Evolutionary conservation across 768 basidiomycete genomes (phyloP), one percentile per base, ranked within the genome.

Genomic region (Agrocybe chaxingu): DNA sequence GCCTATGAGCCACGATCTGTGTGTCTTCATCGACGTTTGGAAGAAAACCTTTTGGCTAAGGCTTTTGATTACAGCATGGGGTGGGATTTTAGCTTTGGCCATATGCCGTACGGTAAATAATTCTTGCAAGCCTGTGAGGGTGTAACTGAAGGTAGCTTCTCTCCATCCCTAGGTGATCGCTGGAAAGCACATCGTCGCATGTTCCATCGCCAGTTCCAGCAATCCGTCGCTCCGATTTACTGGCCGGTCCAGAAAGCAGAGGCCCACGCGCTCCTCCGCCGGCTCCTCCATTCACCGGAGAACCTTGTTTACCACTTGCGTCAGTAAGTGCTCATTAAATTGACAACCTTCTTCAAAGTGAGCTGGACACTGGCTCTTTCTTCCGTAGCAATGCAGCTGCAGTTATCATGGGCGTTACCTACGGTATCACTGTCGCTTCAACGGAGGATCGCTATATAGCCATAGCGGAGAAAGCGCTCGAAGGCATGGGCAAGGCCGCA

Each of bases 151-250:
- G 19, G 18, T 19, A 24, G 18, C n/a, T 18, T 9, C 16, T 3
- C 24, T 55, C 36, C 1, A 16, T n/a, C 16, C 16, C 16, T n/a
- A 80, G 79, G 78, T 33, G 75, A 77, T 29, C 68, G 68, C 18
- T 81, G 79, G 79, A 77, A 69, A 50, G 69, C 65, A 37, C 78
- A 80, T 57, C 75, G 80, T 45, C 76, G 69, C 39, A 71, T 78
- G 67, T 80, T 82, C 55, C 73, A 80, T 52, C 66, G 70, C 3
- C 74, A 78, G 57, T 81, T 82, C 49, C 73, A 74, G 33, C 73
- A 73, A 29, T 69, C 73, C 1, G 64, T 66, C 4, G 69, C 70
- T 1, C 67, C 69, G 0, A 64, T 60, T 1, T 74, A 76, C 55
- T 72, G 74, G 72, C 70, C 74, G 10, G 62, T 74, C 37, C 78